A percentile compares a stretch with the other conserved stretches of the same genome.
Evolutionary conservation across 805 yeast genomes (phyloP).

Genomic region (Metschnikowia hibisci): DNA sequence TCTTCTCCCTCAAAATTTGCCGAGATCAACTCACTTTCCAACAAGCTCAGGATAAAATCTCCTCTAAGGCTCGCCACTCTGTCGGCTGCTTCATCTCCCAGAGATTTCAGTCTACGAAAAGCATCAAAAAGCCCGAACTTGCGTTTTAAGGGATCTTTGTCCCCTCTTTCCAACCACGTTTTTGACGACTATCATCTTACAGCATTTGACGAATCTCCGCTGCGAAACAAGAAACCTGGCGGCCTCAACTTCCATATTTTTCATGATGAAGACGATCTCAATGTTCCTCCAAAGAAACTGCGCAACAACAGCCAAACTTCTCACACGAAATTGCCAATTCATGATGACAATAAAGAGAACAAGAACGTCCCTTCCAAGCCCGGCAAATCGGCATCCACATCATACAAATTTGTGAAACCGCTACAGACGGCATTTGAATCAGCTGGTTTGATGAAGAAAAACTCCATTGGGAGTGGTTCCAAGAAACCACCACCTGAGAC

Average conservation of each 20-base stretch:
- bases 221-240: constrained; percentile 13
- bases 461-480: constrained; percentile 20
- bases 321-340: constrained; percentile 1
- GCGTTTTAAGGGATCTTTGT: constrained; percentile 16
- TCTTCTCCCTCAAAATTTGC: constrained; percentile 11
- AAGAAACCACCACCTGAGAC: constrained; percentile 41
- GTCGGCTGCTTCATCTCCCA: constrained; percentile 13
- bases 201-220: constrained; percentile 17
- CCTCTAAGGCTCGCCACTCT: constrained; percentile 20
- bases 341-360: constrained; percentile 37
- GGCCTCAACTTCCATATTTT: constrained; percentile 13
- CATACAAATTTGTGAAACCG: constrained; percentile 72
- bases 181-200: constrained; percentile 13
- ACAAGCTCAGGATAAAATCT: constrained; percentile 31
- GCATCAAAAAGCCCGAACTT: constrained; percentile 16
- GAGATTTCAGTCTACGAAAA: constrained; percentile 12
- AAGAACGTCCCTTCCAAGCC: constrained; percentile 4
- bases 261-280: constrained; percentile 10
- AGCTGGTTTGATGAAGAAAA: constrained; percentile 63
- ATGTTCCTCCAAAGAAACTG: constrained; percentile 3
- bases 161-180: constrained; percentile 12
- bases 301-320: constrained; percentile 5
- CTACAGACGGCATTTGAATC: constrained; percentile 80
- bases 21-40: constrained; percentile 23
- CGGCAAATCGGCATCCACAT: constrained; percentile 18